phyloP scores from a whole-genome alignment of 768 basidiomycete genomes.

The Psilocybe sp. region DNA sequence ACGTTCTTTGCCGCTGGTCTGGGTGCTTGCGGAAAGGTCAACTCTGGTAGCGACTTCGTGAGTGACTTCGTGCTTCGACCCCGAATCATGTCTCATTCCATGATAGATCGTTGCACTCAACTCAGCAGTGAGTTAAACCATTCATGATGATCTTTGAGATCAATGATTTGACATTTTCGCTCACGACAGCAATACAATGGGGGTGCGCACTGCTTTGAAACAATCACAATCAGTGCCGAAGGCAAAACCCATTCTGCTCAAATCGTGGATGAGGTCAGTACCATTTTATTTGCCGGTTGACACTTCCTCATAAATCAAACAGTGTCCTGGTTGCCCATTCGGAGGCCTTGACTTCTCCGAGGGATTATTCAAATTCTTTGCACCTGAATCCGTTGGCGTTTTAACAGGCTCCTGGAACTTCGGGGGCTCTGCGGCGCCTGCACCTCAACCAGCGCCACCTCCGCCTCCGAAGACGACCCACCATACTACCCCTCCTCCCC shows the following conservation, averaged over 20 bases:
- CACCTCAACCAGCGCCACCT: constrained; percentile 14
- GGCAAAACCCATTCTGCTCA: constrained; percentile 48
- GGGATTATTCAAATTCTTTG: constrained; percentile 60
- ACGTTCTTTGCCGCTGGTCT: constrained; percentile 49
- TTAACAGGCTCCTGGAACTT: constrained; percentile 56
- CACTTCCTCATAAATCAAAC: background rate
- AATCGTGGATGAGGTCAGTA: constrained; percentile 51
- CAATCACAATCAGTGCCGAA: constrained; percentile 48
- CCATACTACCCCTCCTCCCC: constrained; percentile 2
- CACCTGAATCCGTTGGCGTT: constrained; percentile 40
- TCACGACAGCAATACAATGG: constrained; percentile 20
- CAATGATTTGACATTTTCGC: background rate
- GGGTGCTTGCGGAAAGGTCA: constrained; percentile 28
- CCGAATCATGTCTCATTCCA: background rate
- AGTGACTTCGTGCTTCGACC: constrained; percentile 5
- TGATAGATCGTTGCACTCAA: constrained; percentile 24
- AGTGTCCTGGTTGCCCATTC: constrained; percentile 44
- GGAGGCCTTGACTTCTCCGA: constrained; percentile 61
- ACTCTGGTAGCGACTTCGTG: constrained; percentile 26
- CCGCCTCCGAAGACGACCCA: constrained; percentile 10
- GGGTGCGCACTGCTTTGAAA: constrained; percentile 43
- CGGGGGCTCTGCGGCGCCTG: constrained; percentile 19
- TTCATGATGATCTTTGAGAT: background rate
- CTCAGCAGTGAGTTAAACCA: constrained; percentile 12
- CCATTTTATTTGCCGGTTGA: background rate